Evolutionary conservation across 1,284 basidiomycete genomes (phyloP), one percentile per base, ranked within the genome.

Genomic region (Puccinia sorghi): DNA sequence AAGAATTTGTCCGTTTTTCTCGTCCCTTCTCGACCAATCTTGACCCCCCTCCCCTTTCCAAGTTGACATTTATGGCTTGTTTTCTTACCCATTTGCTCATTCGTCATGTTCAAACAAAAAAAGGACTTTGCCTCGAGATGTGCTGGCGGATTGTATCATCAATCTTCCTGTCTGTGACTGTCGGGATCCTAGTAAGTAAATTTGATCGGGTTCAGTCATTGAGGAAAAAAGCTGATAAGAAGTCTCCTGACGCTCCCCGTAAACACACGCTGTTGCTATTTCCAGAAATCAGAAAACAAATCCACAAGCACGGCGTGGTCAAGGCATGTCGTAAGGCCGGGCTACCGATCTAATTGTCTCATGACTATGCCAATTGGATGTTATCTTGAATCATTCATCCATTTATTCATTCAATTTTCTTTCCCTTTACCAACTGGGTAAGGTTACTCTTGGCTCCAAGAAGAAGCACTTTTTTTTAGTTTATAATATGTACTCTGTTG

Each of bases 101-200:
- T 48, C 66, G 17, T 17, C 15, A 54, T 64, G 41, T 76, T 57
- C 48, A 39, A 61, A 64, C 17, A 32, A 41, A 63, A 46, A 70
- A 11, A 79, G 77, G 20, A 79, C 77, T 59, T 52, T 79, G 37
- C 77, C 77, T 17, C 54, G 69, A 43, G 70, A 79, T 72, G 50
- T 66, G n/a, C 20, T 66, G 22, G 41, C 77, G 27, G 77, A 79
- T 72, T 79, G 77, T 37, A 79, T 79, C 6, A 54, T 79, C 12
- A 79, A 79, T 66, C 37, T 79, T 11, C 77, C 77, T 1, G 77
- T 79, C 22, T 79, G 77, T 72, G 77, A 79, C 63, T 72, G 67
- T 54, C 67, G 77, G 27, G 69, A 79, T 66, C 46, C 46, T 4
- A 72, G 77, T 79, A 56, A 72, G 77, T 76, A 15, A 69, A 25